These are phyloP conservation scores for Veloporphyrellus conicus DNA, from an alignment of 1,284 basidiomycete species.

Conservation along the genomic window DNA sequence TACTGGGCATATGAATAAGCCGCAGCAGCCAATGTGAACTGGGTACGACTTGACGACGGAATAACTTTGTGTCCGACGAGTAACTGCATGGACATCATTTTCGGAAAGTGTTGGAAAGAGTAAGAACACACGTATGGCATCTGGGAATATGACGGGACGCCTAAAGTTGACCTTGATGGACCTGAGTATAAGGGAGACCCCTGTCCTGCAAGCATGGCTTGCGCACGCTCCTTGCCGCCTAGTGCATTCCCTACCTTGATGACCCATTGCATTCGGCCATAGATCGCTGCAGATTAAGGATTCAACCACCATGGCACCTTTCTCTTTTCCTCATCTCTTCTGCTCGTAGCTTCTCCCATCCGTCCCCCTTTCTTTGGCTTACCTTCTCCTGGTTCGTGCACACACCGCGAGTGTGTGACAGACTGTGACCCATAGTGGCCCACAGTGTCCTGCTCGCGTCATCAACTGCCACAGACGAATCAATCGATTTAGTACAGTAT, in stretches of 20 bases:
- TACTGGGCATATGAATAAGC: slow-evolving; percentile 63
- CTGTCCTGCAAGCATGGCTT: slow-evolving; percentile 54
- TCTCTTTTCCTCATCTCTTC: background rate
- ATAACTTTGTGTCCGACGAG: slow-evolving; percentile 53
- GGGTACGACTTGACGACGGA: slow-evolving; percentile 33
- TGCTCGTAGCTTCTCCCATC: slow-evolving; percentile 2
- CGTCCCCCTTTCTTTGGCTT: slow-evolving; percentile 6
- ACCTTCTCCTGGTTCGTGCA: background rate
- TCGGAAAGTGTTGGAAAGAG: slow-evolving; percentile 2
- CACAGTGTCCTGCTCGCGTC: no score
- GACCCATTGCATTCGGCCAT: slow-evolving; percentile 68
- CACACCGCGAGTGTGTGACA: no score
- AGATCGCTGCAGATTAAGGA: slow-evolving; percentile 2
- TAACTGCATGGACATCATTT: slow-evolving; percentile 37
- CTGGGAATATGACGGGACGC: slow-evolving; percentile 65
- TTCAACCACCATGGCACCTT: slow-evolving; percentile 20
- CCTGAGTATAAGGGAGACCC: slow-evolving; percentile 68
- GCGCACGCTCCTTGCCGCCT: slow-evolving; percentile 51
- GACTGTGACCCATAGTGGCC: no score
- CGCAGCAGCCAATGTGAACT: slow-evolving; percentile 48
- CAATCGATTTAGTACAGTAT: no score
- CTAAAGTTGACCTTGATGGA: slow-evolving; percentile 62
- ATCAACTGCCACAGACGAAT: no score
- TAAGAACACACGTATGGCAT: slow-evolving; percentile 47
- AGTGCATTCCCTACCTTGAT: slow-evolving; percentile 50